phyloP scores from a whole-genome alignment of 108 stramenopile species.

The Fragilaria crotonensis region DNA sequence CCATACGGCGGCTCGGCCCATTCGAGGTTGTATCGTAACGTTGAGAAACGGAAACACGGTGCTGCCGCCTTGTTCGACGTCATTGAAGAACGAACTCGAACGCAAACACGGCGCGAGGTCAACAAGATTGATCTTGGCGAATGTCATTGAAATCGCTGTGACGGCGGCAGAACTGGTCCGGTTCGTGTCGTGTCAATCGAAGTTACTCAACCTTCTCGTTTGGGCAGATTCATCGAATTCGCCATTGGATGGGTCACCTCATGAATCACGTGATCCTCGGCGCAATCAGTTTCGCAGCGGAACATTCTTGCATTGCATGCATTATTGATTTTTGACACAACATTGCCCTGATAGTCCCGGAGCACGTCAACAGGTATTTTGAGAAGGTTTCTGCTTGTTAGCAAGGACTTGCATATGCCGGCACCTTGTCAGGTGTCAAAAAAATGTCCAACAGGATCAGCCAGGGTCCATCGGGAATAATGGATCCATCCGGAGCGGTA shows the following conservation, averaged over 20 bases:
- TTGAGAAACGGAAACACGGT: conserved; percentile 68
- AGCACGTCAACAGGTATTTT: conserved; percentile 56
- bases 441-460: conserved; percentile 63
- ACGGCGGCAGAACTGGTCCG: conserved; percentile 31
- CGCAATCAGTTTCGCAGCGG: conserved; percentile 60
- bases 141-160: conserved; percentile 32
- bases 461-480: conserved; percentile 41
- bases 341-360: conserved; percentile 22
- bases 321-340: conserved; percentile 1
- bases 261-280: conserved; percentile 19
- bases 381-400: conserved; percentile 48
- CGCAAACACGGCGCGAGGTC: conserved; percentile 56
- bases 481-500: not conserved
- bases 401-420: conserved; percentile 32
- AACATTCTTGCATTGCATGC: conserved; percentile 21
- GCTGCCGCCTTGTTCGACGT: conserved; percentile 83
- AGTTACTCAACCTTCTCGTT: conserved; percentile 35
- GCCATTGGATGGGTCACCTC: conserved; percentile 42
- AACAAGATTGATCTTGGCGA: conserved; percentile 18
- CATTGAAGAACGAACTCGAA: too few species aligned
- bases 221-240: conserved; percentile 21
- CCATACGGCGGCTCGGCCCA: conserved; percentile 72
- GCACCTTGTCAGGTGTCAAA: conserved; percentile 39
- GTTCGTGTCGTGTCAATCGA: conserved; percentile 40
- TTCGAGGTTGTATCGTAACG: conserved; percentile 63